Evolutionary conservation across 1,284 basidiomycete species (phyloP).

Genomic region (Malassezia equina): DNA sequence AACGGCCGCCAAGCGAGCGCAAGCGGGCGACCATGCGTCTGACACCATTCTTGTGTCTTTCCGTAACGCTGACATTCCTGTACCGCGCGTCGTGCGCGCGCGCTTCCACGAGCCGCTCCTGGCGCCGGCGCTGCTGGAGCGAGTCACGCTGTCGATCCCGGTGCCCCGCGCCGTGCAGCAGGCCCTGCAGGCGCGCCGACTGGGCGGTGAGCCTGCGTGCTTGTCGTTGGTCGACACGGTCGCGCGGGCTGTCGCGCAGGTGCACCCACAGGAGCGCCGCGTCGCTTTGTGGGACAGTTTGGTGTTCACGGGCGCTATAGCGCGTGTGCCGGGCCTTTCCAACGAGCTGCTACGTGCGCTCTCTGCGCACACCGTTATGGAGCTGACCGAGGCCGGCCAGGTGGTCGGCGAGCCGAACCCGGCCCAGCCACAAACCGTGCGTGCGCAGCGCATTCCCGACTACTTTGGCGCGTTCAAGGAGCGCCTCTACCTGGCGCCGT

Average conservation of each 20-base stretch:
- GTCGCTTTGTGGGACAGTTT: conserved; percentile 40
- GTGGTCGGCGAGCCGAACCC: conserved; percentile 35
- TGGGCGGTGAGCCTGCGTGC: conserved; percentile 15
- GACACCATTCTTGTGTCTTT: conserved; percentile 25
- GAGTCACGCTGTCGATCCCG: conserved; percentile 14
- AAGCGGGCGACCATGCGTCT: conserved; percentile 49
- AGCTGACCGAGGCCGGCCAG: conserved; percentile 30
- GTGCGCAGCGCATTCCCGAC: conserved; percentile 40
- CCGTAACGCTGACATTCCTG: conserved; percentile 32
- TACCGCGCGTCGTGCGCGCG: conserved; percentile 26
- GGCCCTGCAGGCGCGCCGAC: conserved; percentile 7
- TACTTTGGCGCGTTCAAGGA: conserved; percentile 47
- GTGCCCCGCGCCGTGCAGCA: conserved; percentile 8
- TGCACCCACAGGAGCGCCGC: conserved; percentile 33
- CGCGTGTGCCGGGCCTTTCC: conserved; percentile 28
- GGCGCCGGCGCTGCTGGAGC: conserved; percentile 28
- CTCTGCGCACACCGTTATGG: conserved; percentile 22
- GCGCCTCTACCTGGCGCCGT: conserved; percentile 38
- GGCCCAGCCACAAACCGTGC: conserved; percentile 33
- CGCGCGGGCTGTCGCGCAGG: conserved; percentile 20
- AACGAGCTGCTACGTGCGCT: conserved; percentile 27
- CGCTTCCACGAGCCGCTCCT: conserved; percentile 39
- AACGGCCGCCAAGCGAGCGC: conserved; percentile 66
- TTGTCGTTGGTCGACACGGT: conserved; percentile 26
- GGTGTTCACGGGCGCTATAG: conserved; percentile 35